Evolutionary conservation across 352 stramenopile species (phyloP), one percentile per base, ranked within the genome.

Genomic region (Globisporangium solare): DNA sequence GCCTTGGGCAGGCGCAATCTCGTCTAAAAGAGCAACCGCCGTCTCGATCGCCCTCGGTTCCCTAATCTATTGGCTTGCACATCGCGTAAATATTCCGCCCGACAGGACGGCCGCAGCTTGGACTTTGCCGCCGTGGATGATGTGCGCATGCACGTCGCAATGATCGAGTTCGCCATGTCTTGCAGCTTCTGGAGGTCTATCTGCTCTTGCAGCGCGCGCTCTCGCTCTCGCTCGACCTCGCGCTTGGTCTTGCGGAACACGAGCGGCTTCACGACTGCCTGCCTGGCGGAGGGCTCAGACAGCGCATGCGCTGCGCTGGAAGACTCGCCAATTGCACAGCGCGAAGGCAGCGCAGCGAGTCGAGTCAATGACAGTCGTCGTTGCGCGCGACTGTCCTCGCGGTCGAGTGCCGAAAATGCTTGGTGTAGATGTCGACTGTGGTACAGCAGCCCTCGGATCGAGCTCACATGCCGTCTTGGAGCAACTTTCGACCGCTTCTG

Each of bases 161-260:
- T 54, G 21, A 54, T 43, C 11, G 46, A 35, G 13, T 14, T 48
- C 15, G 47, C 21, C 35, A 60, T 52, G 32, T 71, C 32, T 15
- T 61, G 21, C 6, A 64, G 41, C 5, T 63, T 59, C 14, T 61
- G 54, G 18, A 64, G 58, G 24, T 11, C 59, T 21, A 68, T 45
- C 35, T 47, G 52, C 51, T 76, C 54, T 40, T 71, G 37, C 4
- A 40, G 54, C 10, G 39, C 62, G 52, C 58, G 58, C n/a, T 76
- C 64, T 22, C 65, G 60, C 48, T 85, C 72, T 35, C 70, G 61
- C 35, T 84, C 70, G 7, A 82, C 57, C 54, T 85, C 74, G 1
- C 70, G 66, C 58, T 82, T 85, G 17, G 74, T 85, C 56, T 82
- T 85, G 18, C 74, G 63, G 37, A 82, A 85, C 35, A 77, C 62